Base-by-base conservation (phyloP, 2,329 filamentous ascomycete genomes). In the Aspergillus calidoustus region DNA sequence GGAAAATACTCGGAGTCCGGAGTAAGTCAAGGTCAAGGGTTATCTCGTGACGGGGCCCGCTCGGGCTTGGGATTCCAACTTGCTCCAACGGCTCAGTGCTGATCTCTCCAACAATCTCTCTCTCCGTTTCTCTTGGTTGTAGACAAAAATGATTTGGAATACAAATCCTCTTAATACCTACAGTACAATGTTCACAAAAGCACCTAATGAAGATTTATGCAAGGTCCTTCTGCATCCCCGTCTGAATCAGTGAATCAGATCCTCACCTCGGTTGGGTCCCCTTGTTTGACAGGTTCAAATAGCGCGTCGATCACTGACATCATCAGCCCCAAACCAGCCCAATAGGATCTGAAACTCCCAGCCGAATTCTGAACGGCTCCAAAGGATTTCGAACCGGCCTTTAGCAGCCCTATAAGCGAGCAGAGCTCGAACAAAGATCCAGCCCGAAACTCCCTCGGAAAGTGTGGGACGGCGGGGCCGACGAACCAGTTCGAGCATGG, bases 291-390 rank as follows among this genome's bases (percentile, higher is more conserved):
- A 52, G 47, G 25, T 46, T 46, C 55, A 57, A 63, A 68, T 68
- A 68, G 61, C 60, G 48, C 23, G 66, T 47, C 55, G 65, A 64
- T 68, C 66, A 22, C 50, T 67, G 53, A 68, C 63, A 65, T 64
- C 60, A 63, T 54, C 41, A 38, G 31, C 28, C 34, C 43, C 52
- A n/a, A 50, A 47, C n/a, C 17, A 25, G 44, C 49, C 48, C 34
- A 41, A 41, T 41, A 41, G 25, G 54, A 48, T 25, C 19, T 28
- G 19, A 22, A 15, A 25, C 28, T 15, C 17, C 41, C 3, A 28
- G 54, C 44, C 55, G 19, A 57, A 52, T 51, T 57, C 44, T 46
- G n/a, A 57, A 60, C 49, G 25, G 58, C 23, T 48, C 43, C 54
- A 50, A 50, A 47, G 44, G 22, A 41, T 25, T 25, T 28, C 25